These are phyloP conservation scores for Plasmodium reichenowi DNA, from an alignment of 169 alveolate species.

Conservation along the genomic window DNA sequence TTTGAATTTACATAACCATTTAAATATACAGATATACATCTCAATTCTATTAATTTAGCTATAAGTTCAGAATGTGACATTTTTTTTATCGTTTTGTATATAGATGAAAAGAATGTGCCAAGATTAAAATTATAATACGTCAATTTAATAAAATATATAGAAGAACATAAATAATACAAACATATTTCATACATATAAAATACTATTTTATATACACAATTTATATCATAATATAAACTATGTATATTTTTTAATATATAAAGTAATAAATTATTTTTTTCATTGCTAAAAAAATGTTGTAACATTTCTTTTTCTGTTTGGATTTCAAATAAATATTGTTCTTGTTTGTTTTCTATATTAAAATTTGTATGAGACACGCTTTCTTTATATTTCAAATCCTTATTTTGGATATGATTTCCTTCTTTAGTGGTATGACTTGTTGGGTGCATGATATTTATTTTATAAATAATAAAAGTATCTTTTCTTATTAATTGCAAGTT, in stretches of 20 bases:
- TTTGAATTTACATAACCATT: neutral
- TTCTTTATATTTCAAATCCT: neutral
- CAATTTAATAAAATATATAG: constrained; percentile 18
- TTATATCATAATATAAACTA: constrained; percentile 14
- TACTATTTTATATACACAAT: constrained; percentile 36
- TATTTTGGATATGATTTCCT: neutral
- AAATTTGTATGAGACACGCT: neutral
- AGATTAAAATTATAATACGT: constrained; percentile 22
- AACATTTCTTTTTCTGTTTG: constrained; percentile 63
- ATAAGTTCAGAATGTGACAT: neutral
- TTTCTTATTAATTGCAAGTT: neutral
- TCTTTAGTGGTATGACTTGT: neutral
- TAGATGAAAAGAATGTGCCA: constrained; percentile 18
- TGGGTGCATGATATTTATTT: neutral
- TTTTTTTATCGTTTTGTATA: constrained; percentile 12
- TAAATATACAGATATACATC: constrained; percentile 8
- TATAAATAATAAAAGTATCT: neutral
- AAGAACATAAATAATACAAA: constrained; percentile 42
- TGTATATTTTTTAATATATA: constrained; percentile 22
- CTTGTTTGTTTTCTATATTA: constrained; percentile 8
- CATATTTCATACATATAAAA: constrained; percentile 50
- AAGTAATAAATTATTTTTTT: constrained; percentile 17
- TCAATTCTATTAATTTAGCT: constrained; percentile 17
- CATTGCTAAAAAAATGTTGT: constrained; percentile 11
- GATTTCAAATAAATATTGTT: constrained; percentile 47